These are phyloP conservation scores for Arachnomyces sp. DNA, from an alignment of 2,329 filamentous ascomycete genomes.

Conservation along the genomic window DNA sequence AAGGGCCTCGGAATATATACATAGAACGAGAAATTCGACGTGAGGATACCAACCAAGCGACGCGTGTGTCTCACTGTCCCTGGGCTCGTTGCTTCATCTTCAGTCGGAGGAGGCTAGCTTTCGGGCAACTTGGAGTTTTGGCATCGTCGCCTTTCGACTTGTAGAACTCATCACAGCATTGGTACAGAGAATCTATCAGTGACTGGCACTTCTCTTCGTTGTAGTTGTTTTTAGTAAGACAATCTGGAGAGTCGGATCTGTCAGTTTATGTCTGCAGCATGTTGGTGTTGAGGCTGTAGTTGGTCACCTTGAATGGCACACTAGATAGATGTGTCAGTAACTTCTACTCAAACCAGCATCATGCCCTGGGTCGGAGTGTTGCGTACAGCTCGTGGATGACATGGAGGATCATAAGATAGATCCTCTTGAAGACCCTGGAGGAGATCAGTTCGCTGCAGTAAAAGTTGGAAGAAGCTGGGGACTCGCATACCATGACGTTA, in stretches of 20 bases:
- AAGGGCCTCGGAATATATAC: constrained; percentile 4
- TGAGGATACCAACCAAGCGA: constrained; percentile 1
- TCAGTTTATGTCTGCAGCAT: too few species aligned
- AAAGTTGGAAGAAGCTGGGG: constrained; percentile 1
- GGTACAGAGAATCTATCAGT: constrained; percentile 78
- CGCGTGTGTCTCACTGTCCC: constrained; percentile 13
- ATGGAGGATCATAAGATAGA: constrained; percentile 67
- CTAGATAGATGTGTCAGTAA: constrained; percentile 34
- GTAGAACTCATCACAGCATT: constrained; percentile 90
- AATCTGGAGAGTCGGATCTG: constrained; percentile 50
- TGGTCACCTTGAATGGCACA: constrained; percentile 80
- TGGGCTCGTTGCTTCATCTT: constrained; percentile 73
- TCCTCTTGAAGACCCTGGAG: constrained; percentile 53
- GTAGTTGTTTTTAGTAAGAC: constrained; percentile 75
- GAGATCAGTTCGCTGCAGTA: too few species aligned
- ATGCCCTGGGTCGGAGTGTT: not conserved
- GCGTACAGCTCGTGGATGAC: constrained; percentile 74
- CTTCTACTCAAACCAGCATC: constrained; percentile 4
- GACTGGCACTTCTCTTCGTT: constrained; percentile 75
- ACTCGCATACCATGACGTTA: constrained; percentile 23
- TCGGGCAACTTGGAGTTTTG: constrained; percentile 75
- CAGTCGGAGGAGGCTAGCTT: constrained; percentile 66
- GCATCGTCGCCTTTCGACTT: constrained; percentile 67
- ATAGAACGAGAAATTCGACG: not conserved
- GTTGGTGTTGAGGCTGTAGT: not conserved